phyloP scores from a whole-genome alignment of 2,329 filamentous ascomycete genomes.

The Fusarium sp. region DNA sequence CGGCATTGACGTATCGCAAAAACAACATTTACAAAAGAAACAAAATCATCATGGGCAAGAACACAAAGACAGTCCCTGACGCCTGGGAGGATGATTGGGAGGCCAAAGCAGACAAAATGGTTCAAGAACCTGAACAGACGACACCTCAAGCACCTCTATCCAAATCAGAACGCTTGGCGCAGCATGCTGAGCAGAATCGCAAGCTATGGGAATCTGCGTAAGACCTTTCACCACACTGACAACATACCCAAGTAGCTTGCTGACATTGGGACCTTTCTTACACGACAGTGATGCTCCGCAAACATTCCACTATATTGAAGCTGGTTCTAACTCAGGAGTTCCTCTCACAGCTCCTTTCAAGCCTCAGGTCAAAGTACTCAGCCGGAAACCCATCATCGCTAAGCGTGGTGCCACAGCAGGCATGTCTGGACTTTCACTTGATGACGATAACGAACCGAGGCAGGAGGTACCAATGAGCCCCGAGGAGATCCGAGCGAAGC shows the following conservation, averaged over 20 bases:
- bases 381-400: conserved; percentile 79
- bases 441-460: conserved; percentile 71
- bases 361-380: conserved; percentile 85
- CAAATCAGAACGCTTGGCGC: conserved; percentile 82
- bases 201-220: conserved; percentile 93
- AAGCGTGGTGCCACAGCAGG: conserved; percentile 68
- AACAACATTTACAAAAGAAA: not conserved
- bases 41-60: conserved; percentile 60
- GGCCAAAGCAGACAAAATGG: conserved; percentile 73
- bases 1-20: conserved; percentile 25
- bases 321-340: conserved; percentile 64
- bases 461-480: conserved; percentile 75
- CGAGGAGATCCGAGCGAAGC: conserved; percentile 82
- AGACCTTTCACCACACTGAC: conserved; percentile 44
- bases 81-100: conserved; percentile 97
- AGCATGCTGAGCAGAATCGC: conserved; percentile 86
- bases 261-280: conserved; percentile 10
- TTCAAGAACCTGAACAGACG: conserved; percentile 53
- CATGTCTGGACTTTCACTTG: conserved; percentile 60
- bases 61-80: conserved; percentile 68
- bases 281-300: conserved; percentile 76
- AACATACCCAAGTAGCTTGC: conserved; percentile 12
- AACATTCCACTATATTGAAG: conserved; percentile 80
- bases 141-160: conserved; percentile 64
- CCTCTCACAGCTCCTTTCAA: conserved; percentile 78